Evolutionary conservation across 176 grass and related monocot genomes (phyloP).

Genomic region (Thalia dealbata): DNA sequence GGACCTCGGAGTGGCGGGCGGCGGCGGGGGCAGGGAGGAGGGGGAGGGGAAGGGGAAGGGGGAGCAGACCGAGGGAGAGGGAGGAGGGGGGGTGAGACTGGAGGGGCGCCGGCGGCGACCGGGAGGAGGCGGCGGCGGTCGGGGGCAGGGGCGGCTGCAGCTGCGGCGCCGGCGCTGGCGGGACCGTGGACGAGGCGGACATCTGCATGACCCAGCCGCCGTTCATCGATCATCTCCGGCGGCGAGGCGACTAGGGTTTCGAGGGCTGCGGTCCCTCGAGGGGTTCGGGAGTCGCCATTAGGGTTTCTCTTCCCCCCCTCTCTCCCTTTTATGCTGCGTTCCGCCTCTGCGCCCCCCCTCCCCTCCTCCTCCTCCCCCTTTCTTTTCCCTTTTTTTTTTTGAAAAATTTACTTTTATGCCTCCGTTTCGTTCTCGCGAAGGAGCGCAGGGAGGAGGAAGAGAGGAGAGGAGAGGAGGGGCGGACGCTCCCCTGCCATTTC

Average conservation of each 20-base stretch:
- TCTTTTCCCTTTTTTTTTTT: too few relatives aligned
- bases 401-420: too few relatives aligned
- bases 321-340: neutral
- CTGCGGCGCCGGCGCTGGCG: conserved; percentile 14
- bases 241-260: neutral
- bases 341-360: neutral
- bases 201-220: conserved; percentile 11
- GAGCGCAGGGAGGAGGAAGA: too few relatives aligned
- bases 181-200: conserved; percentile 3
- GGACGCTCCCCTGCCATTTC: too few relatives aligned
- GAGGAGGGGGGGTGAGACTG: conserved; percentile 6
- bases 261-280: neutral
- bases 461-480: too few relatives aligned
- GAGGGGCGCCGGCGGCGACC: neutral
- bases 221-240: conserved; percentile 14
- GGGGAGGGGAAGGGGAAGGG: neutral
- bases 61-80: conserved; percentile 8
- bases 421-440: too few relatives aligned
- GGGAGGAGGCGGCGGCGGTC: neutral
- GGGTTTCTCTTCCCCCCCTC: conserved; percentile 1
- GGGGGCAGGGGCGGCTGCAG: conserved; percentile 23
- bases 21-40: neutral
- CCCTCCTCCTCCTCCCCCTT: neutral
- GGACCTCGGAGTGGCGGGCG: neutral
- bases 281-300: neutral